Percentiles rank a stretch among this genome's conserved stretches.
These are phyloP conservation scores for Xylaria venustula DNA, from an alignment of 495 filamentous ascomycete species.

Conservation along the genomic window DNA sequence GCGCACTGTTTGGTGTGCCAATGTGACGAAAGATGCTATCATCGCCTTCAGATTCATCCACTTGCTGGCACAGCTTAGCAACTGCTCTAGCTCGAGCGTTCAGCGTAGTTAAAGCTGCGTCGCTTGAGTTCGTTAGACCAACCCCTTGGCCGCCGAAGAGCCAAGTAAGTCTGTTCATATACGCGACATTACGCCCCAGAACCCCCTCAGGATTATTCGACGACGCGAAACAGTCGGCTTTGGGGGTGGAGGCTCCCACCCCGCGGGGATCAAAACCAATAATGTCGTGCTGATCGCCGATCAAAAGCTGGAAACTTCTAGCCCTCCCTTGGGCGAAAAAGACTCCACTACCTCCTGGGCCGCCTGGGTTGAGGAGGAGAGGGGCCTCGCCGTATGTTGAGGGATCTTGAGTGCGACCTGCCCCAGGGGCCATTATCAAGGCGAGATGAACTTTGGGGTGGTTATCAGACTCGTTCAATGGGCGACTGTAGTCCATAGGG, in stretches of 20 bases:
- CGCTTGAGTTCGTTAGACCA: constrained; percentile 39
- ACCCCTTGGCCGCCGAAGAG: constrained; percentile 13
- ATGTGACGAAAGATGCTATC: constrained; percentile 33
- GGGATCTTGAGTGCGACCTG: constrained; percentile 49
- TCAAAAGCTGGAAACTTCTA: constrained; percentile 39
- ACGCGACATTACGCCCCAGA: constrained; percentile 24
- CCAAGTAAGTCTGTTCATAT: constrained; percentile 25
- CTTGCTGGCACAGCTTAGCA: constrained; percentile 35
- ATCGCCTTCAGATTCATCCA: constrained; percentile 28
- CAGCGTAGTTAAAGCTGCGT: constrained; percentile 29
- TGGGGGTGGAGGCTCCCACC: constrained; percentile 31
- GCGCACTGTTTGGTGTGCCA: constrained; percentile 26
- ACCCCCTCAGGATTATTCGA: constrained; percentile 13
- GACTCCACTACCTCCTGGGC: constrained; percentile 52
- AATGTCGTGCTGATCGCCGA: constrained; percentile 33
- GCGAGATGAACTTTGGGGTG: constrained; percentile 49
- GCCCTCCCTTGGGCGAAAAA: constrained; percentile 36
- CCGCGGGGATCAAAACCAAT: constrained; percentile 39
- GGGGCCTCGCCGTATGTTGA: constrained; percentile 20
- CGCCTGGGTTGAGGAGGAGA: constrained; percentile 38
- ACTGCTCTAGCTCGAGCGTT: constrained; percentile 28
- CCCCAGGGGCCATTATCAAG: constrained; percentile 50
- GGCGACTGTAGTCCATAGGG: constrained; percentile 55
- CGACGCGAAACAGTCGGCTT: constrained; percentile 31
- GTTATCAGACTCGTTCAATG: constrained; percentile 30